phyloP scores from a whole-genome alignment of 495 filamentous ascomycete species.

The Annulohypoxylon bovei region DNA sequence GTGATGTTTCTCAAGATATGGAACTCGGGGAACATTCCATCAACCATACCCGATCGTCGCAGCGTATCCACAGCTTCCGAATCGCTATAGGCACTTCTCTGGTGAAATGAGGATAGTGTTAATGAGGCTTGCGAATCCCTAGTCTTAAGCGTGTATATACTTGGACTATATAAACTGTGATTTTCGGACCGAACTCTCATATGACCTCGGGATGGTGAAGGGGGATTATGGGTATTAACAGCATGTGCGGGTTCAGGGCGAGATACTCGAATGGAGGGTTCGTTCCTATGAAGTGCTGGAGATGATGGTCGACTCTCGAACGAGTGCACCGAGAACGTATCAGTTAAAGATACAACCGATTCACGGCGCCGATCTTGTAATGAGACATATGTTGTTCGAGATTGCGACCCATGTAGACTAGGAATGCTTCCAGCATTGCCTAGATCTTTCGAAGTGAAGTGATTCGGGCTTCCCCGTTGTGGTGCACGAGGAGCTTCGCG shows the following conservation, averaged over 20 bases:
- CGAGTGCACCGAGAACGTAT: slow-evolving; percentile 66
- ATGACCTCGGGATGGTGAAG: slow-evolving; percentile 36
- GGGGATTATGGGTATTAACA: slow-evolving; percentile 30
- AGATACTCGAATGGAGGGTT: slow-evolving; percentile 61
- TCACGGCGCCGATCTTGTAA: slow-evolving; percentile 65
- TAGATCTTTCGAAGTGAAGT: slow-evolving; percentile 48
- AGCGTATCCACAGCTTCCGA: slow-evolving; percentile 64
- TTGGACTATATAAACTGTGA: slow-evolving; percentile 55
- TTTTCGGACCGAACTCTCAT: slow-evolving; percentile 50
- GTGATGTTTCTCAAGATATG: slow-evolving; percentile 77
- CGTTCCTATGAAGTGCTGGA: slow-evolving; percentile 56
- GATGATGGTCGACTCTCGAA: slow-evolving; percentile 60
- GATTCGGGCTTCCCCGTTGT: slow-evolving; percentile 50
- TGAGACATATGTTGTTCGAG: slow-evolving; percentile 60
- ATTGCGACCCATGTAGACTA: slow-evolving; percentile 44
- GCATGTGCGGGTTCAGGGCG: slow-evolving; percentile 60
- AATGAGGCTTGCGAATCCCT: slow-evolving; percentile 73
- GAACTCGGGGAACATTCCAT: slow-evolving; percentile 71
- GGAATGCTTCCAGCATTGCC: slow-evolving; percentile 18
- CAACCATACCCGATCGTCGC: slow-evolving; percentile 64
- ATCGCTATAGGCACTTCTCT: slow-evolving; percentile 65
- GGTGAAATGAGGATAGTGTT: slow-evolving; percentile 63
- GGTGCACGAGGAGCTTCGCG: slow-evolving; percentile 55
- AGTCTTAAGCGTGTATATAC: slow-evolving; percentile 75
- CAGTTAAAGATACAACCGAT: slow-evolving; percentile 67